A percentile compares a stretch with the other conserved stretches of the same genome.
These are phyloP conservation scores for Elsinoe fawcettii DNA, from an alignment of 2,329 filamentous ascomycete genomes.

Conservation along the genomic window DNA sequence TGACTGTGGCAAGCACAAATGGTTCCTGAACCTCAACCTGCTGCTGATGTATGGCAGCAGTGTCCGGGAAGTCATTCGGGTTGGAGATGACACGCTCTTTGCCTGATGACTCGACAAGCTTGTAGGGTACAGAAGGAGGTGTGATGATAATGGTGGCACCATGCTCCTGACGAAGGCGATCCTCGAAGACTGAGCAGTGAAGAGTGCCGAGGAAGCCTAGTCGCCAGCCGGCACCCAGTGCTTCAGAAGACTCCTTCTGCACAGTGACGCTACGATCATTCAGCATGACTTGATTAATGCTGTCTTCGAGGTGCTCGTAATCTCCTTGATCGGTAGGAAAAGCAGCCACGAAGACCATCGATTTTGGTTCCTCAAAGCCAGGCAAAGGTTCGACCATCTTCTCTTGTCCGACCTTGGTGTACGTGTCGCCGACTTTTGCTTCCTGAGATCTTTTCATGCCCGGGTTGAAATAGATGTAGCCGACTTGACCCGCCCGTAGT, in stretches of 20 bases:
- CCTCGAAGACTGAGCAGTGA: slow-evolving; percentile 98
- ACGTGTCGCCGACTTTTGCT: slow-evolving; percentile 92
- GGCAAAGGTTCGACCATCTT: slow-evolving; percentile 70
- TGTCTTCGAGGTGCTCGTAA: slow-evolving; percentile 80
- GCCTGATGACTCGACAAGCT: slow-evolving; percentile 72
- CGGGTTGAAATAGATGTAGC: slow-evolving; percentile 94
- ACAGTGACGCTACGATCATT: slow-evolving; percentile 94
- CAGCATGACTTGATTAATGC: slow-evolving; percentile 84
- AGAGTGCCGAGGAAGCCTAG: slow-evolving; percentile 92
- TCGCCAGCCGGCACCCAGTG: slow-evolving; percentile 86
- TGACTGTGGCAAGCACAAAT: slow-evolving; percentile 76
- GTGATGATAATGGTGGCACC: slow-evolving; percentile 94
- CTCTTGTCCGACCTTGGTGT: slow-evolving; percentile 73
- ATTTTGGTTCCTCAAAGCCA: slow-evolving; percentile 93
- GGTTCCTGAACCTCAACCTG: slow-evolving; percentile 61
- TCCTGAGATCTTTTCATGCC: slow-evolving; percentile 97
- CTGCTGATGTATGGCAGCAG: slow-evolving; percentile 48
- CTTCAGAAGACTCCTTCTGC: slow-evolving; percentile 89
- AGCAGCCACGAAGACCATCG: slow-evolving; percentile 97
- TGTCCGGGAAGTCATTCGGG: slow-evolving; percentile 79
- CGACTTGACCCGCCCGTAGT: slow-evolving; percentile 85
- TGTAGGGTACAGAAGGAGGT: slow-evolving; percentile 88
- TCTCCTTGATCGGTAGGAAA: slow-evolving; percentile 89
- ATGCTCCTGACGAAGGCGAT: slow-evolving; percentile 87
- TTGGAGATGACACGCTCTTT: slow-evolving; percentile 72